Percentiles rank a stretch among this genome's conserved stretches.
phyloP scores from a whole-genome alignment of 139 green algal genomes.

The Coccomyxa sp. region DNA sequence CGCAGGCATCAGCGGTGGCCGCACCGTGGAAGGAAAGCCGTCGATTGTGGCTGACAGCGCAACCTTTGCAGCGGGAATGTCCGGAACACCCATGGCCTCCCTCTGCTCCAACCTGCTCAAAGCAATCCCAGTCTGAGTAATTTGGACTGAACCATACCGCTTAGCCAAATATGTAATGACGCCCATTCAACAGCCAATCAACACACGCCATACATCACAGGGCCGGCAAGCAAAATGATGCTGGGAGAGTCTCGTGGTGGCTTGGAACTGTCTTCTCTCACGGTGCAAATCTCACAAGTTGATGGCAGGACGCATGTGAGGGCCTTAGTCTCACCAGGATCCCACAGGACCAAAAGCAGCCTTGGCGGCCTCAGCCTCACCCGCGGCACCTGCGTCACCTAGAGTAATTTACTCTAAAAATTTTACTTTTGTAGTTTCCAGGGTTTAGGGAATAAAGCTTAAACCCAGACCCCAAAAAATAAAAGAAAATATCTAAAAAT shows the following conservation, averaged over 20 bases:
- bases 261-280: no score
- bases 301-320: background rate
- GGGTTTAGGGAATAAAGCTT: no score
- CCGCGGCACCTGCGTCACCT: background rate
- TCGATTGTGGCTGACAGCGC: slow-evolving; percentile 7
- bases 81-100: slow-evolving; percentile 6
- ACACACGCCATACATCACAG: background rate
- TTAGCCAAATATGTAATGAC: no score
- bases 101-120: background rate
- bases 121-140: background rate
- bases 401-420: no score
- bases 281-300: no score
- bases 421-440: no score
- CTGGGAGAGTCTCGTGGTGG: no score
- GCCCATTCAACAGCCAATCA: background rate
- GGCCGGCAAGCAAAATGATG: background rate
- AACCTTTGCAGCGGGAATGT: slow-evolving; percentile 10
- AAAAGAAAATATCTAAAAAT: no score
- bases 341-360: background rate
- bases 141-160: background rate
- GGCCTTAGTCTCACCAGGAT: background rate
- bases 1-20: background rate
- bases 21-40: slow-evolving; percentile 6
- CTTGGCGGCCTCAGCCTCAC: background rate
- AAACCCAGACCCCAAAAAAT: no score